Base-by-base conservation (phyloP, 768 basidiomycete genomes). In the Fomitopsis pulvina region DNA sequence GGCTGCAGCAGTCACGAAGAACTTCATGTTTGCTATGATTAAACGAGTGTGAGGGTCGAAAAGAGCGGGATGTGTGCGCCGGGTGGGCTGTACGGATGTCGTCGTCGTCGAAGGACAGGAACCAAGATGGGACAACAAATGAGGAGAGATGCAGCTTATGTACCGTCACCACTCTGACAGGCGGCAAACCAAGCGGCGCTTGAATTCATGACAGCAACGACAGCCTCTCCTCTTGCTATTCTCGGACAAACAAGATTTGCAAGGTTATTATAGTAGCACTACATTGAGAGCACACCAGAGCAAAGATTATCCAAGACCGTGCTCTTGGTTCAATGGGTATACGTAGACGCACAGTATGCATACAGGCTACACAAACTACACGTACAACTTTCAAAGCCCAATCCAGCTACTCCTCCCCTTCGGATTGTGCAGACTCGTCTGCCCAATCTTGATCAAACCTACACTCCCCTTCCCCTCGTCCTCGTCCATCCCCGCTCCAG, bases 401-500 rank as follows among this genome's bases (percentile, higher is more conserved):
- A 96, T 93, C 90, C 89, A 98, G 60, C 90, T 93, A 60, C 90
- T 88, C 41, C 87, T 75, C 2, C 95, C 95, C 1, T 81, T 79
- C 0, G 93, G 82, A 67, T 98, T 99, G 61, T 96, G 95, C 63
- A 99, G 66, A 56, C 80, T 80, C 27, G 92, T 94, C 68, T 97
- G 93, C 4, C 94, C 92, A 63, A 99, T 94, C 68, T 98, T 97
- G 43, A 98, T 77, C 26, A 80, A 56, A 4, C 73, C 66, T 63
- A 74, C 61, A 5, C 61, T 59, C 14, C 46, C 64, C 57, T 40
- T 39, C 44, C 52, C 47, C 56, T 60, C 52, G 28, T 48, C 51
- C 16, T 49, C 49, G 41, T 53, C 51, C 37, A 48, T 37, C 26
- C 32, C 24, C 18, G 52, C 52, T 32, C 50, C 51, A 16, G 34